Percentiles rank a stretch among this genome's conserved stretches.
phyloP scores from a whole-genome alignment of 805 yeast species.

The Vanderwaltozyma yarrowii region DNA sequence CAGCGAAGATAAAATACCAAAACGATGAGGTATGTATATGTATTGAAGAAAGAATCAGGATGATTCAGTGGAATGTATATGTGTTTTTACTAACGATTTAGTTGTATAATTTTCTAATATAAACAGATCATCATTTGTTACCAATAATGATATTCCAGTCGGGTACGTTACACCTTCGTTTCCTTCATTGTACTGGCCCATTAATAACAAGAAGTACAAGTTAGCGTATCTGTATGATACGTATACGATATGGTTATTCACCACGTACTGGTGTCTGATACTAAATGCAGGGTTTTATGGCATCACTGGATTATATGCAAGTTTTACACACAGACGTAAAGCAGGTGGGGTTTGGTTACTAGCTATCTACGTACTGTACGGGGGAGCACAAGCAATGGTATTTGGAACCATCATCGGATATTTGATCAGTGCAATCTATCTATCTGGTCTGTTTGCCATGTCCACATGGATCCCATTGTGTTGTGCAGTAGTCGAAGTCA shows the following conservation, averaged over 20 bases:
- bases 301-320: constrained; percentile 55
- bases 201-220: constrained; percentile 28
- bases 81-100: background rate
- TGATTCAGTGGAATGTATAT: too few species aligned
- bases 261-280: constrained; percentile 72
- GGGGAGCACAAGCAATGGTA: constrained; percentile 53
- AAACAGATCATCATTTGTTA: constrained; percentile 26
- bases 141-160: constrained; percentile 54
- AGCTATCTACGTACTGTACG: constrained; percentile 39
- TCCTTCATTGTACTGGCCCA: constrained; percentile 75
- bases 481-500: constrained; percentile 59
- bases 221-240: constrained; percentile 56
- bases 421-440: constrained; percentile 62
- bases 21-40: too few species aligned
- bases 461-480: constrained; percentile 92
- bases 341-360: constrained; percentile 35
- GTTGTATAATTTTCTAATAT: background rate
- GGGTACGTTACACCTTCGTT: constrained; percentile 74
- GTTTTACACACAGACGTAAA: constrained; percentile 36
- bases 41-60: too few species aligned
- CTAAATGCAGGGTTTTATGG: constrained; percentile 53
- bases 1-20: too few species aligned
- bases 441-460: constrained; percentile 75
- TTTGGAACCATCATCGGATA: constrained; percentile 74
- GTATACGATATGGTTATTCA: constrained; percentile 71